phyloP scores from a whole-genome alignment of 495 filamentous ascomycete species.

The Melanomma pulvis-pyrius region DNA sequence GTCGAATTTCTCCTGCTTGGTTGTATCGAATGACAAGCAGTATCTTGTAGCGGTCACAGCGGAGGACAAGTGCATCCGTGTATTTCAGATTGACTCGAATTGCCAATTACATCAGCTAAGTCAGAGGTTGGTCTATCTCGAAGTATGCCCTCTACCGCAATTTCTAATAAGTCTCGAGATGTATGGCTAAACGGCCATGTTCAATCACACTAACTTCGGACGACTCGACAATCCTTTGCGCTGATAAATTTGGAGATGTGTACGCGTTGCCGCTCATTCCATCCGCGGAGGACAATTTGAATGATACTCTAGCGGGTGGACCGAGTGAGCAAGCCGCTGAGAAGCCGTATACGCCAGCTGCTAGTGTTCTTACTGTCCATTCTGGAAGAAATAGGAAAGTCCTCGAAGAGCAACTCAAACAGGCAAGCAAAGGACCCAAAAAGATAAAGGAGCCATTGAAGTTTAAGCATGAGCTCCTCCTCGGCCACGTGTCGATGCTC shows the following conservation, averaged over 20 bases:
- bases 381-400: slow-evolving; percentile 75
- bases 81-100: slow-evolving; percentile 66
- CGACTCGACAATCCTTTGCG: slow-evolving; percentile 70
- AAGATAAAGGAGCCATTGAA: slow-evolving; percentile 51
- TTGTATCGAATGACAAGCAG: slow-evolving; percentile 60
- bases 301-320: slow-evolving; percentile 14
- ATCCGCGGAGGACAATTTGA: slow-evolving; percentile 38
- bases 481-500: slow-evolving; percentile 94
- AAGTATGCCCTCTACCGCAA: not conserved
- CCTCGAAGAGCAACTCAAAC: slow-evolving; percentile 69
- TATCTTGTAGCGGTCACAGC: slow-evolving; percentile 77
- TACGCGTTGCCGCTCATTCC: slow-evolving; percentile 80
- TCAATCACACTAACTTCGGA: slow-evolving; percentile 70
- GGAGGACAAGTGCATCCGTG: slow-evolving; percentile 87
- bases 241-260: slow-evolving; percentile 96
- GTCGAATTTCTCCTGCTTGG: slow-evolving; percentile 43
- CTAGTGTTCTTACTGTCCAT: slow-evolving; percentile 78
- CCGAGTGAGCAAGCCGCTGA: slow-evolving; percentile 23
- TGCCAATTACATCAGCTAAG: slow-evolving; percentile 69
- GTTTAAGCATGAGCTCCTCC: slow-evolving; percentile 74
- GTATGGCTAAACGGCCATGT: slow-evolving; percentile 87
- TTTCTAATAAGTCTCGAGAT: slow-evolving; percentile 50
- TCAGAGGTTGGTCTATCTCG: slow-evolving; percentile 63
- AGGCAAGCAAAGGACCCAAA: slow-evolving; percentile 47
- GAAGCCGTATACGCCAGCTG: slow-evolving; percentile 58